phyloP scores from a whole-genome alignment of 2,329 filamentous ascomycete species.

The Trichophyton simii region DNA sequence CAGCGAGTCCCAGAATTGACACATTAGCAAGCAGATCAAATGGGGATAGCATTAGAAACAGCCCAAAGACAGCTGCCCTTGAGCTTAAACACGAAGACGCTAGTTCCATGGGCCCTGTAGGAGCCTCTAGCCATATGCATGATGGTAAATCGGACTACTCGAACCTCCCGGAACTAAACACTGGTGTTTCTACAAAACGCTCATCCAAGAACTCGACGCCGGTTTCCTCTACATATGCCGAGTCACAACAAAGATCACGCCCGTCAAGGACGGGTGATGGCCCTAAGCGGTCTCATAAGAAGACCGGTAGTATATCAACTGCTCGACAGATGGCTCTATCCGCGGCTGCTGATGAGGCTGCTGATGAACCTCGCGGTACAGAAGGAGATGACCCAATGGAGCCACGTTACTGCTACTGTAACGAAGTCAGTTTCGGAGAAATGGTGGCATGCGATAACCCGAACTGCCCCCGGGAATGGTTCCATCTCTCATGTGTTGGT shows the following conservation, averaged over 20 bases:
- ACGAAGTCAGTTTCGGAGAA: slow-evolving; percentile 67
- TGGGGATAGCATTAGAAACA: slow-evolving; percentile 18
- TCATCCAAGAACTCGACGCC: slow-evolving; percentile 22
- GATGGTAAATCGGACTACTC: neutral
- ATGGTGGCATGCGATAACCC: slow-evolving; percentile 73
- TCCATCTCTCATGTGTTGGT: slow-evolving; percentile 70
- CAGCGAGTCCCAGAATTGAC: slow-evolving; percentile 8
- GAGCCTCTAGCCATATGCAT: neutral
- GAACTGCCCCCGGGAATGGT: slow-evolving; percentile 65
- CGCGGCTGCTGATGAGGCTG: slow-evolving; percentile 27
- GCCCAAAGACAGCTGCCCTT: neutral
- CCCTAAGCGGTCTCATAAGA: slow-evolving; percentile 26
- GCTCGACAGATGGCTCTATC: slow-evolving; percentile 13
- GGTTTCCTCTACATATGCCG: slow-evolving; percentile 18
- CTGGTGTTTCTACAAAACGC: slow-evolving; percentile 13
- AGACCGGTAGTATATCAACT: slow-evolving; percentile 15
- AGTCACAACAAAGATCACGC: slow-evolving; percentile 15
- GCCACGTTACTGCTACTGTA: slow-evolving; percentile 67
- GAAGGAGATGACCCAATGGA: slow-evolving; percentile 55
- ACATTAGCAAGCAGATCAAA: slow-evolving; percentile 18
- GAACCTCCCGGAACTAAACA: slow-evolving; percentile 1
- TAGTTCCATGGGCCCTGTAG: neutral
- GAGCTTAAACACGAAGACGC: slow-evolving; percentile 3
- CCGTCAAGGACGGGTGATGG: slow-evolving; percentile 11
- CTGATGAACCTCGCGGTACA: slow-evolving; percentile 28